Percentiles rank a stretch among this genome's conserved stretches.
Evolutionary conservation across 2,329 filamentous ascomycete species (phyloP).

Genomic region (Epichloe gansuensis): DNA sequence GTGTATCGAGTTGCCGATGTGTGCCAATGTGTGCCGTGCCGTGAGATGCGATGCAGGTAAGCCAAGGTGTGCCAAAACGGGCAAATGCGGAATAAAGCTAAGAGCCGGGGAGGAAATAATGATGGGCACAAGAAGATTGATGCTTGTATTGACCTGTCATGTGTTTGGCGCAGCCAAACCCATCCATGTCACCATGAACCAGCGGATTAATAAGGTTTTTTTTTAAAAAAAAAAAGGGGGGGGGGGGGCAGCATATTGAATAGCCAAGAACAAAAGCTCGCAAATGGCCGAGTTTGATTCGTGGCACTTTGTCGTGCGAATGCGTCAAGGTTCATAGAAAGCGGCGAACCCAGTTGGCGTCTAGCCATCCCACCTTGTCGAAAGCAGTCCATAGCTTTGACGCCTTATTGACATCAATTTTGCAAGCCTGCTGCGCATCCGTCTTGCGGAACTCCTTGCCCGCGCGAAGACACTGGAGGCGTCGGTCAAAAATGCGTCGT

Average conservation of each 20-base stretch:
- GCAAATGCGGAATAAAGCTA: constrained; percentile 1
- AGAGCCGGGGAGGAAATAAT: not conserved
- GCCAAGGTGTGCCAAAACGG: constrained; percentile 2
- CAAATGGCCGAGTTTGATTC: constrained; percentile 3
- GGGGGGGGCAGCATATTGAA: not conserved
- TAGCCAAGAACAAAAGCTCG: not conserved
- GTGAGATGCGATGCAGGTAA: constrained; percentile 1
- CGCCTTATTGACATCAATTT: constrained; percentile 96
- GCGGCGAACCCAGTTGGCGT: constrained; percentile 31
- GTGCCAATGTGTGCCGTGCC: constrained; percentile 13
- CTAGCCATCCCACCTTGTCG: constrained; percentile 75
- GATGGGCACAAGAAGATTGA: not conserved
- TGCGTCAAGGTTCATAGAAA: constrained; percentile 16
- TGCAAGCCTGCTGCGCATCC: constrained; percentile 90
- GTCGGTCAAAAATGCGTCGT: constrained; percentile 73
- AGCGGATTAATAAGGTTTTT: not conserved
- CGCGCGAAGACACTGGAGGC: constrained; percentile 52
- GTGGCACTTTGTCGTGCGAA: constrained; percentile 7
- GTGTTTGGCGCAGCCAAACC: constrained; percentile 4
- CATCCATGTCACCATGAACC: constrained; percentile 3
- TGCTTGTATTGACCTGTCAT: not conserved
- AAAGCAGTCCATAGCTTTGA: constrained; percentile 86
- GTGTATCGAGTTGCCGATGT: constrained; percentile 17
- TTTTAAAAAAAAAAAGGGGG: not conserved
- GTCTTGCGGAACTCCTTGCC: constrained; percentile 89